Conservation (phyloP, 768 basidiomycete species). For the Xerocomellus intermedius region DNA sequence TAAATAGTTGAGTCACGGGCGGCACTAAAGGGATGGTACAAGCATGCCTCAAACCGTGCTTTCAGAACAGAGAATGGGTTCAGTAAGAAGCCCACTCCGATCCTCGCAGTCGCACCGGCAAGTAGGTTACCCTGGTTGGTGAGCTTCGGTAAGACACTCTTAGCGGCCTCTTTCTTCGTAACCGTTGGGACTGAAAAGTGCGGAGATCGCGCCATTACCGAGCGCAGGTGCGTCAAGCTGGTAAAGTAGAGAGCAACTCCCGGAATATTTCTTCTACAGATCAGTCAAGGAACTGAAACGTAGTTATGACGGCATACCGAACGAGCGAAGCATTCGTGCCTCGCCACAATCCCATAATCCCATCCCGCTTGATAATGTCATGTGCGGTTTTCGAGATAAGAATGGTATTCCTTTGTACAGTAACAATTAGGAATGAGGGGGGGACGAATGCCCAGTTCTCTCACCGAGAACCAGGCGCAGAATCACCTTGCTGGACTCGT, state of each 20-base stretch:
- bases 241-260: constrained; percentile 94
- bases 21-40: neutral
- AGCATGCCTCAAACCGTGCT: constrained; percentile 81
- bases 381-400: constrained; percentile 51
- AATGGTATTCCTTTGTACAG: constrained; percentile 31
- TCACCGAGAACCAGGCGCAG: constrained; percentile 38
- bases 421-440: neutral
- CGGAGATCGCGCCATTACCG: constrained; percentile 66
- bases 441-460: constrained; percentile 9
- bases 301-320: constrained; percentile 44
- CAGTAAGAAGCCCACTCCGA: constrained; percentile 76
- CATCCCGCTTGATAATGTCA: constrained; percentile 60
- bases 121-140: constrained; percentile 79
- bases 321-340: constrained; percentile 81
- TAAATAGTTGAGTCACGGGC: neutral
- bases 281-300: constrained; percentile 1
- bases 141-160: constrained; percentile 67
- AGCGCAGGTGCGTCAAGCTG: constrained; percentile 76
- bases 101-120: constrained; percentile 80
- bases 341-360: constrained; percentile 78
- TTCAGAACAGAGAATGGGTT: constrained; percentile 93
- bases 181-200: constrained; percentile 52
- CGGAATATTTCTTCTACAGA: constrained; percentile 71
- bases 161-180: constrained; percentile 19
- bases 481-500: constrained; percentile 82